Percentiles rank a stretch among this genome's conserved stretches.
These are phyloP conservation scores for Coriaria nepalensis DNA, from an alignment of 306 rosid genomes.

Conservation along the genomic window DNA sequence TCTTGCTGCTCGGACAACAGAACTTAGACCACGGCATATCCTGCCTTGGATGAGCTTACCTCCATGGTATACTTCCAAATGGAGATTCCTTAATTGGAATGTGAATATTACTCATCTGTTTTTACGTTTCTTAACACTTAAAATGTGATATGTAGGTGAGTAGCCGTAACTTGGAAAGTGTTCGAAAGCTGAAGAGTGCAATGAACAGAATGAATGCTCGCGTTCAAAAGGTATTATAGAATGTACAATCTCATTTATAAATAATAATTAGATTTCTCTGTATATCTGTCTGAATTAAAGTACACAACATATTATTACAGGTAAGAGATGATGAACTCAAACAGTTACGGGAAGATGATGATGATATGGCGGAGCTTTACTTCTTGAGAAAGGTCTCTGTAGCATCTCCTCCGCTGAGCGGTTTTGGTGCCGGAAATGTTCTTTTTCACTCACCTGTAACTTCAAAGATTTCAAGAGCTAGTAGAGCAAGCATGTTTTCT, in stretches of 20 bases:
- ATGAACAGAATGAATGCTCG: too few species aligned
- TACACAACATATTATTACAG: slow-evolving; percentile 16
- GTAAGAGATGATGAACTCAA: slow-evolving; percentile 63
- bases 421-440: slow-evolving; percentile 46
- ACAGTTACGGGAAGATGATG: slow-evolving; percentile 86
- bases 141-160: too few species aligned
- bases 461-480: slow-evolving; percentile 69
- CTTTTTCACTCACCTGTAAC: slow-evolving; percentile 45
- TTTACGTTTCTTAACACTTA: too few species aligned
- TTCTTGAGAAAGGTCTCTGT: slow-evolving; percentile 68
- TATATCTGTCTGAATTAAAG: too few species aligned
- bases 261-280: too few species aligned
- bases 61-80: slow-evolving; percentile 37
- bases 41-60: slow-evolving; percentile 89
- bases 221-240: too few species aligned
- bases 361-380: slow-evolving; percentile 95
- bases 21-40: slow-evolving; percentile 91
- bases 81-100: too few species aligned
- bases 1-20: slow-evolving; percentile 90
- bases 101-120: too few species aligned
- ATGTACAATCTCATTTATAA: too few species aligned
- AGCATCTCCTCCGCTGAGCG: slow-evolving; percentile 60
- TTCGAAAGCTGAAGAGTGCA: too few species aligned
- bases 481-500: slow-evolving; percentile 61
- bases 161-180: too few species aligned